Percentiles rank a stretch among this genome's conserved stretches.
phyloP scores from a whole-genome alignment of 352 stramenopile genomes.

The Elongisporangium prolatum region DNA sequence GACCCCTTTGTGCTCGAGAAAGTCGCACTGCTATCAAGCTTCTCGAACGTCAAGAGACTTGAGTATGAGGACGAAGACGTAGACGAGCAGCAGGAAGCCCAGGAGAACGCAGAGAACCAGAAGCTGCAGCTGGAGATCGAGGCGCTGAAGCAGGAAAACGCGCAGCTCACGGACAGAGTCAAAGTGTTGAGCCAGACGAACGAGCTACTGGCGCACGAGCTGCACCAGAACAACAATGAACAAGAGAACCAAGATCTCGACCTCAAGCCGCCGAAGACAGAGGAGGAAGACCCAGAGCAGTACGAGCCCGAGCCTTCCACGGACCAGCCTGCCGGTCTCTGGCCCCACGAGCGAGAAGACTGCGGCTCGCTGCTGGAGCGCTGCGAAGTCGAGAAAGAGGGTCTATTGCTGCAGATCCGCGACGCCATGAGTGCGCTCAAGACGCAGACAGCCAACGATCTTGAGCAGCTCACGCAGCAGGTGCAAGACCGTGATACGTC shows the following conservation, averaged over 20 bases:
- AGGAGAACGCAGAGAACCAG: background rate
- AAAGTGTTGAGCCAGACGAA: background rate
- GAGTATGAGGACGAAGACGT: slow-evolving; percentile 17
- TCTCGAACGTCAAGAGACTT: slow-evolving; percentile 13
- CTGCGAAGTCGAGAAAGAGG: slow-evolving; percentile 3
- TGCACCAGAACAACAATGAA: background rate
- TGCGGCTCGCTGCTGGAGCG: background rate
- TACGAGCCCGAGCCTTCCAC: background rate
- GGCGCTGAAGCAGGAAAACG: background rate
- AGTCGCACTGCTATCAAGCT: slow-evolving; percentile 13
- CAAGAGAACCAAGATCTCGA: background rate
- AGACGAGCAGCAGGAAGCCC: slow-evolving; percentile 5
- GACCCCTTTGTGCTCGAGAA: slow-evolving; percentile 9
- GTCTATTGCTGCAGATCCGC: background rate
- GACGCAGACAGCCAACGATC: background rate
- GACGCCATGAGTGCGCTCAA: background rate
- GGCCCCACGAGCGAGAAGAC: background rate
- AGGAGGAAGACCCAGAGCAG: background rate
- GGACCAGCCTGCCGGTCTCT: background rate
- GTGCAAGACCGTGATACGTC: background rate
- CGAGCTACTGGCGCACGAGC: background rate
- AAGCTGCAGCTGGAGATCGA: slow-evolving; percentile 16
- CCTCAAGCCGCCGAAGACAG: background rate
- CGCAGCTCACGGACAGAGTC: background rate
- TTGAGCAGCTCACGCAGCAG: background rate